A percentile compares a stretch with the other conserved stretches of the same genome.
Conservation (phyloP, 768 basidiomycete species). For the Obba rivulosa region DNA sequence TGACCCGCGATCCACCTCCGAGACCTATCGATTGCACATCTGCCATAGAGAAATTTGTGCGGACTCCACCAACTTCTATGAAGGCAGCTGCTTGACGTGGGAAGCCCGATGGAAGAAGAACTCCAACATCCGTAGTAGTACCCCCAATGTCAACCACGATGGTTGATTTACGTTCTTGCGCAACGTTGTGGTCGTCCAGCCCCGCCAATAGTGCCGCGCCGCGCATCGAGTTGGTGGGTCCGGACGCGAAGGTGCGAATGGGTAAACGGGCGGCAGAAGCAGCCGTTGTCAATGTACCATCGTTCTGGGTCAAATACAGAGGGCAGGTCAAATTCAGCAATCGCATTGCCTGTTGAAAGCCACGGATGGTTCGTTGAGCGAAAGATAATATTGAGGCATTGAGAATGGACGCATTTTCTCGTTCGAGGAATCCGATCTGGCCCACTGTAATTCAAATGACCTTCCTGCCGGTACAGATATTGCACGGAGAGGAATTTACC, state of each 20-base stretch:
- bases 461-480: not conserved
- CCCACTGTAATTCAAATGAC: constrained; percentile 32
- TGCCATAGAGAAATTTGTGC: constrained; percentile 58
- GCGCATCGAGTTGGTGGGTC: constrained; percentile 65
- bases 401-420: constrained; percentile 65
- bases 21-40: constrained; percentile 55
- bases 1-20: constrained; percentile 57
- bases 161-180: constrained; percentile 26
- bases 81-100: constrained; percentile 60
- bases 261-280: constrained; percentile 49
- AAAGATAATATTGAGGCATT: constrained; percentile 60
- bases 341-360: constrained; percentile 47
- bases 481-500: constrained; percentile 6
- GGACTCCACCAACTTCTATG: constrained; percentile 54
- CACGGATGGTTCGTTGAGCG: constrained; percentile 48
- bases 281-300: constrained; percentile 48
- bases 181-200: constrained; percentile 20
- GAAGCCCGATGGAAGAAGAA: constrained; percentile 54
- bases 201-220: constrained; percentile 58
- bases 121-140: constrained; percentile 62
- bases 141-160: constrained; percentile 63
- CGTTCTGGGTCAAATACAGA: constrained; percentile 56
- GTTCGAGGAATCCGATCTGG: constrained; percentile 53
- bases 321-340: constrained; percentile 43
- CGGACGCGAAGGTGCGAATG: constrained; percentile 47